Percentiles rank a stretch among this genome's conserved stretches.
phyloP scores from a whole-genome alignment of 768 basidiomycete genomes.

The Hydnum rufescens region DNA sequence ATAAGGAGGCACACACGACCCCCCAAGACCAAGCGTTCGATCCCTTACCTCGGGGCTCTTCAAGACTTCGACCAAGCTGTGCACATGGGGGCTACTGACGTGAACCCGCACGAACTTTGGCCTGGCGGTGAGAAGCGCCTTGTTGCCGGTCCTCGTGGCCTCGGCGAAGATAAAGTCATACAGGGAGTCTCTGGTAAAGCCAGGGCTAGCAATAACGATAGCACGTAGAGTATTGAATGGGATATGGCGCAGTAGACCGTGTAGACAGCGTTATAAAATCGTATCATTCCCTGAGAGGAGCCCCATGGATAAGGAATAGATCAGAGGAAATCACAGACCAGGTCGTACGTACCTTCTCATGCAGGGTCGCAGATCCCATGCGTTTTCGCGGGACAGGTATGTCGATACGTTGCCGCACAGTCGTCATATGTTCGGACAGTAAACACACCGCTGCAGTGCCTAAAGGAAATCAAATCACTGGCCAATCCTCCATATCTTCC shows the following conservation, averaged over 20 bases:
- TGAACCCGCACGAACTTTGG: slow-evolving; percentile 85
- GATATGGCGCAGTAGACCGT: slow-evolving; percentile 80
- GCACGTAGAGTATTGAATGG: slow-evolving; percentile 69
- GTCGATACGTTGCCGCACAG: slow-evolving; percentile 77
- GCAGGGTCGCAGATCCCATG: slow-evolving; percentile 60
- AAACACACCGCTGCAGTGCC: slow-evolving; percentile 85
- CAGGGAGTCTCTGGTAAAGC: slow-evolving; percentile 83
- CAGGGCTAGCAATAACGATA: slow-evolving; percentile 91
- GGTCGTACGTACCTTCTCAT: slow-evolving; percentile 46
- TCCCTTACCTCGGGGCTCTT: slow-evolving; percentile 74
- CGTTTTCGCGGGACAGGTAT: slow-evolving; percentile 80
- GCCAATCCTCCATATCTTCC: not conserved
- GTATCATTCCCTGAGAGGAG: slow-evolving; percentile 40
- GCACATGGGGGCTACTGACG: slow-evolving; percentile 83
- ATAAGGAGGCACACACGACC: not conserved
- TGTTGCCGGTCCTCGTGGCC: slow-evolving; percentile 64
- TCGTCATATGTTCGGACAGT: slow-evolving; percentile 91
- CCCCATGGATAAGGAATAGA: not conserved
- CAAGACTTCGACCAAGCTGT: slow-evolving; percentile 82
- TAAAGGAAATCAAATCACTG: slow-evolving; percentile 11
- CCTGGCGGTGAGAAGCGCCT: slow-evolving; percentile 52
- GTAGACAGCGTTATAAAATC: slow-evolving; percentile 71
- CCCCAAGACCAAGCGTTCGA: not conserved
- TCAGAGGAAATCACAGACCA: not conserved
- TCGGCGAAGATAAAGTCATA: slow-evolving; percentile 69